Percentiles rank a stretch among this genome's conserved stretches.
Conservation (phyloP, 306 rosid species). For the Cicer judaicum region DNA sequence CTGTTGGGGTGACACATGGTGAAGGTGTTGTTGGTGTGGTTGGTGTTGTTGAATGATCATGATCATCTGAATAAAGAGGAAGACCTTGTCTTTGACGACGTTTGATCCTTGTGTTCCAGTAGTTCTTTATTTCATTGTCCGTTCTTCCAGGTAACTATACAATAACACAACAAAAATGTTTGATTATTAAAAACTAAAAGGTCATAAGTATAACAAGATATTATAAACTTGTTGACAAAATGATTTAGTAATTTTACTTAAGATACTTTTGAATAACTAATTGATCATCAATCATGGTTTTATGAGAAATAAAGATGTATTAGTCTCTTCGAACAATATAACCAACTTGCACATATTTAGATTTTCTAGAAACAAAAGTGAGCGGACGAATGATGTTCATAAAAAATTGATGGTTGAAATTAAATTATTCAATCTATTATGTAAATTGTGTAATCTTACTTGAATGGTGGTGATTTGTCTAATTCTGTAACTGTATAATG, state of each 20-base stretch:
- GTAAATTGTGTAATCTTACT: background rate
- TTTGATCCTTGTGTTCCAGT: conserved; percentile 90
- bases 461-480: background rate
- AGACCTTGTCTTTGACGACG: conserved; percentile 79
- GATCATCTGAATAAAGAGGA: conserved; percentile 64
- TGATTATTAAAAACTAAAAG: background rate
- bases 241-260: no score
- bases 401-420: background rate
- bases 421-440: background rate
- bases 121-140: conserved; percentile 91
- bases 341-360: background rate
- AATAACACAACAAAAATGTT: background rate
- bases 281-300: no score
- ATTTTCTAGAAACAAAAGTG: background rate
- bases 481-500: background rate
- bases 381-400: background rate
- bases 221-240: no score
- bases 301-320: background rate
- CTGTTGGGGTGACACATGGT: conserved; percentile 31
- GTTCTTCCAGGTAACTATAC: conserved; percentile 90
- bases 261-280: no score
- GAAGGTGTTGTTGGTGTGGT: conserved; percentile 44
- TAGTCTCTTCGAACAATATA: background rate
- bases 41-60: conserved; percentile 35
- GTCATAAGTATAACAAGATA: no score